These are phyloP conservation scores for Forsythia suspensa DNA, from an alignment of 257 asterid species.

Conservation along the genomic window DNA sequence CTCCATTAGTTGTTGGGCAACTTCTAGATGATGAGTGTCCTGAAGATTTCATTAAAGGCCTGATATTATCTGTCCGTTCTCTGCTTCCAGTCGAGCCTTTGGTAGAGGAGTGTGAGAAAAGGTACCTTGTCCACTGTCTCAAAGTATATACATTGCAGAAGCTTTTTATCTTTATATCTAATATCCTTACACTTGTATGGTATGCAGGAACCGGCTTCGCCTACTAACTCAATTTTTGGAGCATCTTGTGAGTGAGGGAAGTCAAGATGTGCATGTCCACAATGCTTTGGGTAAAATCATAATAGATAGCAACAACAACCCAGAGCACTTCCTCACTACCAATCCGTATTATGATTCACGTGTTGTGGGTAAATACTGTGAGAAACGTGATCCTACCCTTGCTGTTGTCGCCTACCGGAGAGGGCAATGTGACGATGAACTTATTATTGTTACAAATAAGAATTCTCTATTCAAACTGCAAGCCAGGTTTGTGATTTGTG, in stretches of 20 bases:
- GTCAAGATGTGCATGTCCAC: constrained; percentile 99
- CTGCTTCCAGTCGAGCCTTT: constrained; percentile 98
- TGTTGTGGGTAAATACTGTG: constrained; percentile 98
- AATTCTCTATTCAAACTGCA: constrained; percentile 95
- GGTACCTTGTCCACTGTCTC: constrained; percentile 40
- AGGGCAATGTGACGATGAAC: constrained; percentile 98
- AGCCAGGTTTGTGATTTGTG: constrained; percentile 69
- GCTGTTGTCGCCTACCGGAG: constrained; percentile 99
- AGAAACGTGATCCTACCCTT: constrained; percentile 99
- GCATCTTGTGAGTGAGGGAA: constrained; percentile 99
- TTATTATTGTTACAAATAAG: constrained; percentile 90
- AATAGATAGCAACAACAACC: constrained; percentile 95
- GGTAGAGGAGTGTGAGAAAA: constrained; percentile 98
- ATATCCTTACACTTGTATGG: constrained; percentile 25
- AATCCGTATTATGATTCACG: constrained; percentile 98
- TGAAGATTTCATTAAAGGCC: constrained; percentile 96
- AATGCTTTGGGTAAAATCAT: constrained; percentile 98
- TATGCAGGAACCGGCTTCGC: constrained; percentile 93
- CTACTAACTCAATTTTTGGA: constrained; percentile 95
- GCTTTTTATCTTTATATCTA: constrained; percentile 20
- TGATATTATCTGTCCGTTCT: constrained; percentile 95
- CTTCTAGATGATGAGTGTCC: constrained; percentile 98
- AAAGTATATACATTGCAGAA: background rate
- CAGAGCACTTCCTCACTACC: constrained; percentile 98
- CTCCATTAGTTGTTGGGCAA: constrained; percentile 98